Base-by-base conservation (phyloP, 139 green algal genomes). In the Edaphochlamys debaryana region DNA sequence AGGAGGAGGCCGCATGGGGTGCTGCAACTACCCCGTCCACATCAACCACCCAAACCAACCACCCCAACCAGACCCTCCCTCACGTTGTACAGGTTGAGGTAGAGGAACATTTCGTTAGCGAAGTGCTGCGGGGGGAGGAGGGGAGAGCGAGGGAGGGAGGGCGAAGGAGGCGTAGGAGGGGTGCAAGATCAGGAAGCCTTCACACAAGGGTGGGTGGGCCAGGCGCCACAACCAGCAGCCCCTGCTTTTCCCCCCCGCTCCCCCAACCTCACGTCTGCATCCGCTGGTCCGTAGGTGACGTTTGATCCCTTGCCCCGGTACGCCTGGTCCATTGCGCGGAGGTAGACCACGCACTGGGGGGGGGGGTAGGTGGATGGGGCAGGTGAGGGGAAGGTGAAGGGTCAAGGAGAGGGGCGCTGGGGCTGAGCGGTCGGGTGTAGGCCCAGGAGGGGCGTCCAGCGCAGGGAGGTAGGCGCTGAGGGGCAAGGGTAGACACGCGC, bases 301-400 rank as follows among this genome's bases (percentile, higher is more conserved):
- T 68, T 56, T 0, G 72, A 40, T 9, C 54, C 72, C 54, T 54
- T 68, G 54, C 72, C 72, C 34, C 41, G 27, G 23, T 79, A 79
- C 0, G 29, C 23, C 72, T 79, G 72, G 36, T 79, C 72, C 54
- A 79, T 25, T 4, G 54, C 72, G 13, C 72, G 72, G 8, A 62
- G 13, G 3, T 37, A 13, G 27, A 79, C 72, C 20, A 68, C 29
- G 2, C 30, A 27, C 72, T 79, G 54, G 37, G 9, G 4, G 36
- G 5, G 6, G 20, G 15, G 5, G 30, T 9, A 32, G 13, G 54
- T 9, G n/a, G n/a, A n/a, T n/a, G n/a, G n/a, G n/a, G n/a, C 20
- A 30, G 23, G 23, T 9, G 54, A 5, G 19, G 9, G 54, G 20
- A 32, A 5, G 15, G 54, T 63, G 20, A 63, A 29, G 30, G 13